These are phyloP conservation scores for Favolaschia claudopus DNA, from an alignment of 768 basidiomycete genomes.

Conservation along the genomic window DNA sequence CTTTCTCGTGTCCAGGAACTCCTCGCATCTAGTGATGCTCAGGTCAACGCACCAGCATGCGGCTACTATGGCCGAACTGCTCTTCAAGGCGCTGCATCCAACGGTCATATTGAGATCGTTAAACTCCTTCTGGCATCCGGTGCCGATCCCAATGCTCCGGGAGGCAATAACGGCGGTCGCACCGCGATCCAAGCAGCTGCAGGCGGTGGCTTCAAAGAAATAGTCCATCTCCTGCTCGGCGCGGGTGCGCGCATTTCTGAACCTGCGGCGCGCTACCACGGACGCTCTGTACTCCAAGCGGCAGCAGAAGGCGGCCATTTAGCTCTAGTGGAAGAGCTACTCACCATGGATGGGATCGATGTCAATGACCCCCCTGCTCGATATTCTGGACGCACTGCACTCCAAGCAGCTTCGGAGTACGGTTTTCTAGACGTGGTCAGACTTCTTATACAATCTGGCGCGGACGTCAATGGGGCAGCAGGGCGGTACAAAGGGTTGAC, in stretches of 20 bases:
- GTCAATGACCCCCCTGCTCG: conserved; percentile 13
- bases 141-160: conserved; percentile 16
- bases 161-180: conserved; percentile 19
- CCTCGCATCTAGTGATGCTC: not conserved
- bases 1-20: conserved; percentile 8
- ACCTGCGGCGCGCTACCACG: conserved; percentile 6
- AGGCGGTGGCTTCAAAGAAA: not conserved
- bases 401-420: conserved; percentile 16
- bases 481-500: conserved; percentile 17
- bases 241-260: conserved; percentile 16
- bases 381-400: conserved; percentile 18
- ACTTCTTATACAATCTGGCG: conserved; percentile 1
- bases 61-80: conserved; percentile 23
- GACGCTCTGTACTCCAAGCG: conserved; percentile 18
- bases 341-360: conserved; percentile 16
- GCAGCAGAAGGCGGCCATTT: conserved; percentile 15
- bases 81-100: conserved; percentile 17
- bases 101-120: conserved; percentile 17
- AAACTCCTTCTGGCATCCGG: conserved; percentile 8
- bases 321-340: conserved; percentile 2
- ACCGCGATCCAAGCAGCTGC: conserved; percentile 22
- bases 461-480: conserved; percentile 12
- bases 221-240: not conserved
- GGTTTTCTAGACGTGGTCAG: not conserved
- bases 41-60: conserved; percentile 22